These are phyloP conservation scores for Leishmania major DNA, from an alignment of 208 protist species.

Conservation along the genomic window DNA sequence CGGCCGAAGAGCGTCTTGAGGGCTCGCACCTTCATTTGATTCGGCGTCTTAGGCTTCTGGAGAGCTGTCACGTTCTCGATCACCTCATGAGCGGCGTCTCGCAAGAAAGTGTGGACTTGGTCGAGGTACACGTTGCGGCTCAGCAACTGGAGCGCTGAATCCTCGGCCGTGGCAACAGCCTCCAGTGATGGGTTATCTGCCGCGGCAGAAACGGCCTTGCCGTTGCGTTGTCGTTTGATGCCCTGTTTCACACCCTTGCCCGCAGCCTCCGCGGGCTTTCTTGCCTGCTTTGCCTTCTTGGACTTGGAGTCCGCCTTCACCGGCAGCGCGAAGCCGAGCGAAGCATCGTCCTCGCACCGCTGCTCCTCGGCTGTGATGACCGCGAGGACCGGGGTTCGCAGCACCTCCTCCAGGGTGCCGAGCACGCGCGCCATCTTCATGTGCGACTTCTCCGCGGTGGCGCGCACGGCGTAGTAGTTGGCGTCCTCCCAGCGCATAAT, in stretches of 20 bases:
- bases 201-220: conserved; percentile 15
- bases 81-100: conserved; percentile 55
- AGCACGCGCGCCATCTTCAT: conserved; percentile 90
- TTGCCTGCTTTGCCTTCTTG: conserved; percentile 18
- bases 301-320: conserved; percentile 17
- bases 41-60: conserved; percentile 76
- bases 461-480: conserved; percentile 96
- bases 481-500: conserved; percentile 94
- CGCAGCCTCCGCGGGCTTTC: conserved; percentile 2
- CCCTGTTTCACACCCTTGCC: conserved; percentile 12
- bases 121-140: conserved; percentile 20
- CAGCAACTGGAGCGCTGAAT: not conserved
- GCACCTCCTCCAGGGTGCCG: conserved; percentile 67
- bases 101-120: conserved; percentile 57
- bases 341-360: conserved; percentile 78
- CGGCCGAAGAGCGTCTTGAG: conserved; percentile 88
- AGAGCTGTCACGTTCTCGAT: conserved; percentile 74
- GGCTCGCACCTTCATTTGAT: conserved; percentile 83
- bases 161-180: conserved; percentile 1
- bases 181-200: not conserved
- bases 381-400: conserved; percentile 66
- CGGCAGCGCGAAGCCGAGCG: conserved; percentile 65
- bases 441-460: conserved; percentile 96
- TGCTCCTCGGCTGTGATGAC: conserved; percentile 78
- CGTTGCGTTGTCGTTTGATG: conserved; percentile 31